These are phyloP conservation scores for Zhuliangozyma parablackwelliae DNA, from an alignment of 1,139 yeast species.

Conservation along the genomic window DNA sequence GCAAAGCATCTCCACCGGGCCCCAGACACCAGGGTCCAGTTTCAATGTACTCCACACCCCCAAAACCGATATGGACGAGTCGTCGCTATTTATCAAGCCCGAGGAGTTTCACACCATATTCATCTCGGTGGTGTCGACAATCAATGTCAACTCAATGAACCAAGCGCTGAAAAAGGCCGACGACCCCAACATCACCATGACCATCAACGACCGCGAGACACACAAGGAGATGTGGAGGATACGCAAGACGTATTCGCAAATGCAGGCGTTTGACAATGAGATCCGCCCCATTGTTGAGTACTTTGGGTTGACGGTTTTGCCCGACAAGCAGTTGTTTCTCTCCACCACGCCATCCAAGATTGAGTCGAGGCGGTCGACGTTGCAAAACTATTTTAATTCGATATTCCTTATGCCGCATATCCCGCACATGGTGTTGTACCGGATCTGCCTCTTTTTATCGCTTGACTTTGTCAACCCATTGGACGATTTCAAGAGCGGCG, in stretches of 20 bases:
- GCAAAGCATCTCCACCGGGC: slow-evolving; percentile 4
- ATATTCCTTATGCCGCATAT: slow-evolving; percentile 57
- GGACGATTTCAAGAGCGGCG: slow-evolving; percentile 53
- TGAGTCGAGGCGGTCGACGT: slow-evolving; percentile 51
- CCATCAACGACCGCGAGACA: slow-evolving; percentile 55
- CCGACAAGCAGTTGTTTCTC: slow-evolving; percentile 51
- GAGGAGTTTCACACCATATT: slow-evolving; percentile 60
- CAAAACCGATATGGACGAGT: slow-evolving; percentile 23
- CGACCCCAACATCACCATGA: slow-evolving; percentile 58
- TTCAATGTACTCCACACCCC: slow-evolving; percentile 25
- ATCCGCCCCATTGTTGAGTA: slow-evolving; percentile 52
- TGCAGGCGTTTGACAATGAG: slow-evolving; percentile 52
- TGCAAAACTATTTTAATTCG: slow-evolving; percentile 60
- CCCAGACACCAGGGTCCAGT: slow-evolving; percentile 14
- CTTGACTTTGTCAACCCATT: slow-evolving; percentile 64
- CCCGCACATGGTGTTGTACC: slow-evolving; percentile 50
- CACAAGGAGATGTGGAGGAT: slow-evolving; percentile 70
- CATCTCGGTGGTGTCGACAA: slow-evolving; percentile 55
- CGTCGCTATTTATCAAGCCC: slow-evolving; percentile 57
- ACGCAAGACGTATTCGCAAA: slow-evolving; percentile 54
- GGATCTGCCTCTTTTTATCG: slow-evolving; percentile 64
- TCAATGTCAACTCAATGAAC: slow-evolving; percentile 33
- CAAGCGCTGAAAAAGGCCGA: slow-evolving; percentile 36
- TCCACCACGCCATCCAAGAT: slow-evolving; percentile 63
- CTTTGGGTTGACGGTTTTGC: slow-evolving; percentile 60